Conservation (phyloP, 1,139 yeast species). For the Yarrowia galli region DNA sequence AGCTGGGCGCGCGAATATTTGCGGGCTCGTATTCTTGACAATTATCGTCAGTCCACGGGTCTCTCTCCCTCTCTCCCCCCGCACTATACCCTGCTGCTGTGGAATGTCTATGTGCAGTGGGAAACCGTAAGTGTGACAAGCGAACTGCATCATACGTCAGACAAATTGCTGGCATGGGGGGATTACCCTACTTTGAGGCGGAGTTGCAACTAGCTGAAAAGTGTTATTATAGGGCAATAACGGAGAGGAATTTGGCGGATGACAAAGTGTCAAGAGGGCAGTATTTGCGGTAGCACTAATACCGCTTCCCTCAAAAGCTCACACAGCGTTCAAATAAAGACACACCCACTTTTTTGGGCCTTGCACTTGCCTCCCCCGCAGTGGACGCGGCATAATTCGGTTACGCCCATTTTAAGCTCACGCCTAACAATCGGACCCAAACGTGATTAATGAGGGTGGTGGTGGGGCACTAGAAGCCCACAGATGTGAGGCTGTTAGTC, state of each 20-base stretch:
- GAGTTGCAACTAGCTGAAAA: not conserved
- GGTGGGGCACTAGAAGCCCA: not conserved
- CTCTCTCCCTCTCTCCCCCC: slow-evolving; percentile 1
- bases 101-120: slow-evolving; percentile 28
- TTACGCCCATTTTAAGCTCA: slow-evolving; percentile 15
- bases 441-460: slow-evolving; percentile 3
- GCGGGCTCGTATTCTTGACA: slow-evolving; percentile 8
- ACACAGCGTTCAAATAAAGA: too few species aligned
- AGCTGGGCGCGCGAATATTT: not conserved
- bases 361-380: slow-evolving; percentile 30
- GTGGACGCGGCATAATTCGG: slow-evolving; percentile 23
- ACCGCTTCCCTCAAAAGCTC: too few species aligned
- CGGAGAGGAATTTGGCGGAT: not conserved
- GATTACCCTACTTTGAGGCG: slow-evolving; percentile 15
- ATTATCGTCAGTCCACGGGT: not conserved
- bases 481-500: not conserved
- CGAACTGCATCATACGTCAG: slow-evolving; percentile 27
- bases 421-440: not conserved
- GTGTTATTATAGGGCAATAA: not conserved
- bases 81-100: slow-evolving; percentile 1
- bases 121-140: slow-evolving; percentile 30
- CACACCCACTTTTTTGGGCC: not conserved
- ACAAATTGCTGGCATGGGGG: slow-evolving; percentile 34
- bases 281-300: too few species aligned
- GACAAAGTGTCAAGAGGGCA: not conserved